phyloP scores from a whole-genome alignment of 1,284 basidiomycete species.

The Microbotryomycetes sp. region DNA sequence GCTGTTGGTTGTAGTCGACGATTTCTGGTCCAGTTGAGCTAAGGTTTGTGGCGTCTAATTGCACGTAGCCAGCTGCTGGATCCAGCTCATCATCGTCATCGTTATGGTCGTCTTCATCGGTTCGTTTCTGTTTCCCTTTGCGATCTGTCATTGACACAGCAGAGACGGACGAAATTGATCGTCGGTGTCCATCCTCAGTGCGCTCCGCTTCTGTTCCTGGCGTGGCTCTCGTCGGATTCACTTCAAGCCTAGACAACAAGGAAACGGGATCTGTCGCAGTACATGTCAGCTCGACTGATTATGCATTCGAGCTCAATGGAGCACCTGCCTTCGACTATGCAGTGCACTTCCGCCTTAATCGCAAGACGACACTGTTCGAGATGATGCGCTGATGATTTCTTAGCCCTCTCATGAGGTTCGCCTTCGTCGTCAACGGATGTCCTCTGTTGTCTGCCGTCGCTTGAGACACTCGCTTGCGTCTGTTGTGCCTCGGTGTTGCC shows the following conservation, averaged over 20 bases:
- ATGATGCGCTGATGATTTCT: background rate
- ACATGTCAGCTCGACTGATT: background rate
- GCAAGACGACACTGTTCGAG: conserved; percentile 48
- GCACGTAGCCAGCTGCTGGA: conserved; percentile 23
- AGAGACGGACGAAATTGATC: conserved; percentile 55
- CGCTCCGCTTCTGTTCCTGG: background rate
- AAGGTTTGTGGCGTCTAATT: conserved; percentile 18
- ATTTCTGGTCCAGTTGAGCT: conserved; percentile 11
- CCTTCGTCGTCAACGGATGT: background rate
- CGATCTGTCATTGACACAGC: background rate
- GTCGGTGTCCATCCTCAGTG: background rate
- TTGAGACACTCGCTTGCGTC: background rate
- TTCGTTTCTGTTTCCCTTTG: background rate
- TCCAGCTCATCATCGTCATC: conserved; percentile 20
- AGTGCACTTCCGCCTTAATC: conserved; percentile 60
- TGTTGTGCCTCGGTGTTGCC: background rate
- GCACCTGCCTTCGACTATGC: conserved; percentile 61
- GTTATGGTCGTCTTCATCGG: background rate
- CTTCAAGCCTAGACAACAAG: conserved; percentile 16
- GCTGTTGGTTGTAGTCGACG: conserved; percentile 20
- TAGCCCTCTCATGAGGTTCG: background rate
- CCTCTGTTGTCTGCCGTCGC: background rate
- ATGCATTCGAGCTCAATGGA: background rate
- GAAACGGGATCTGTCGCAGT: conserved; percentile 27
- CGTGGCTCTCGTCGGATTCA: conserved; percentile 11